Evolutionary conservation across 805 yeast genomes (phyloP), one percentile per base, ranked within the genome.

Genomic region (Wickerhamomyces chambardii): DNA sequence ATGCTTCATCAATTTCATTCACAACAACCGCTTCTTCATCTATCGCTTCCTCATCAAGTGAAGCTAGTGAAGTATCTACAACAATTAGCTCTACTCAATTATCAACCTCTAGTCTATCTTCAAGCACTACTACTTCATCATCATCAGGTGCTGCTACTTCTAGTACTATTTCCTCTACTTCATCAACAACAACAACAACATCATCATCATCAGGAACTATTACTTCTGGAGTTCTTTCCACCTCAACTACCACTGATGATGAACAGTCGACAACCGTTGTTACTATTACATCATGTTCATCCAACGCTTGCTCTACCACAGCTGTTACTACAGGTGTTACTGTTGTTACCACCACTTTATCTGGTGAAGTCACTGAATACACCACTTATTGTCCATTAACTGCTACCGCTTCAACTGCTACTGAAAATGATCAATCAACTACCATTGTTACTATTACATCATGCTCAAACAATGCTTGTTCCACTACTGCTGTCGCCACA

Each of bases 281-380:
- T 16, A 19, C 35, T 6, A 17, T 30, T 2, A 24, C 38, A n/a
- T 25, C 34, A n/a, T 31, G 34, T 28, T 17, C 21, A 17, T 43
- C 39, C 31, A 44, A 51, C 32, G 33, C 35, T 19, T 54, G 59
- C 32, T 41, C 53, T 27, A 55, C 58, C 19, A 32, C 37, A 9
- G 37, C 41, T 34, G 31, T 53, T 11, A 38, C 43, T 15, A 48
- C 52, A 25, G 32, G 46, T 18, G 37, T 38, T 12, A 30, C 37
- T 17, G 30, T 33, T 29, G 52, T 52, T 8, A 36, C 53, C 15
- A 32, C 46, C 28, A 38, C 45, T 6, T 38, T 39, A 12, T 34
- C 42, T 5, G 47, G 47, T 36, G 47, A 43, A 35, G 28, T 29
- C 12, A 41, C 45, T 37, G 36, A 14, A 6, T 21, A 21, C 28